Base-by-base conservation (phyloP, 2,329 filamentous ascomycete species). In the Botrytis deweyae region DNA sequence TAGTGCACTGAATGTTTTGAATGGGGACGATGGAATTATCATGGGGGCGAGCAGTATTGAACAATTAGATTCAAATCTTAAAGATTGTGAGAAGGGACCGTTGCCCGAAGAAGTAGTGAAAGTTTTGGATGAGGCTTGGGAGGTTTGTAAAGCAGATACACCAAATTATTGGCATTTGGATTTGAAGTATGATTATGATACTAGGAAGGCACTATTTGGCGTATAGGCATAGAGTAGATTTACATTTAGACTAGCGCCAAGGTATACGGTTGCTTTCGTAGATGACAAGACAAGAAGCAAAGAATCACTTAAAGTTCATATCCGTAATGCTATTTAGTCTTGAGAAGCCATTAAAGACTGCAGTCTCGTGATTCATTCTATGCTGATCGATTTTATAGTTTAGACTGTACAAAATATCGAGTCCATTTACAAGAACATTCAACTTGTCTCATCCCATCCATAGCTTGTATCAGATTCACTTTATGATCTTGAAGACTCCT, bases 81-180 rank as follows among this genome's bases (percentile, higher is more conserved):
- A 83, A 74, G 83, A 82, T 69, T 80, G 84, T n/a, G 82, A 84
- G 75, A 81, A 81, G 84, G 88, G 90, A 0, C 90, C 90, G 0
- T 80, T 93, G 73, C 90, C 90, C 0, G 86, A 90, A 58, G 90
- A 91, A 62, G 88, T 92, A 38, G 83, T 92, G 44, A 84, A 90
- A 78, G 87, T 85, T 20, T 81, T 92, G 75, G 90, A 92, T 79
- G 83, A 90, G 78, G 90, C 90, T 10, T 92, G 90, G 90, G 77
- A 87, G 79, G 81, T 88, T 49, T 83, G 86, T 1, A 89, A 90
- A 81, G 82, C 86, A n/a, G 79, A 81, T 72, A 78, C 79, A 36
- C 77, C 78, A n/a, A 78, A 80, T 46, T 81, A 81, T 66, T 81
- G 79, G 79, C 80, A 80, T 74, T 62, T 80, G 62, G 79, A 81